Evolutionary conservation across 1,284 basidiomycete genomes (phyloP).

Genomic region (Puccinia coronata): DNA sequence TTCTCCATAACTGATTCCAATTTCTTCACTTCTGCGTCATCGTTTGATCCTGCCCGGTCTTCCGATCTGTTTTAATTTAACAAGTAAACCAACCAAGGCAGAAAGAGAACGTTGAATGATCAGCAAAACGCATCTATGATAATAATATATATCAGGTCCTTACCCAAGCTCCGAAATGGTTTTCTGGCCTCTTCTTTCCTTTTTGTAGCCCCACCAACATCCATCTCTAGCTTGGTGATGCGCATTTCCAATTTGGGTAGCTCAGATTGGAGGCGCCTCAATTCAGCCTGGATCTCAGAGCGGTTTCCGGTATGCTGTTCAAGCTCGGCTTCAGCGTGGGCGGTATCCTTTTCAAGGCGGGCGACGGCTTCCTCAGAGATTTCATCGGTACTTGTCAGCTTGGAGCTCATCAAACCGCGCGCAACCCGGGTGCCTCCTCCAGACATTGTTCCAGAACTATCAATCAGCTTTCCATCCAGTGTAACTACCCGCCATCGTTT

Average conservation of each 20-base stretch:
- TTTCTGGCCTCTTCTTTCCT: slow-evolving; percentile 77
- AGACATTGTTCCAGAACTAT: slow-evolving; percentile 95
- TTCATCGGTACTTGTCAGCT: slow-evolving; percentile 70
- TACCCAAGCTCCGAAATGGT: slow-evolving; percentile 78
- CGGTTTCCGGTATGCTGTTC: slow-evolving; percentile 66
- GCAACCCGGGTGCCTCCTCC: slow-evolving; percentile 82
- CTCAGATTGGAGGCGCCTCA: slow-evolving; percentile 66
- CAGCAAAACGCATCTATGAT: slow-evolving; percentile 7
- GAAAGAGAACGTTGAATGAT: neutral
- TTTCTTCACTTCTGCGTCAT: slow-evolving; percentile 72
- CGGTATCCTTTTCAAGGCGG: slow-evolving; percentile 74
- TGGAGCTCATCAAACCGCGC: slow-evolving; percentile 89
- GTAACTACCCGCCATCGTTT: slow-evolving; percentile 88
- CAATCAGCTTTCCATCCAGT: slow-evolving; percentile 88
- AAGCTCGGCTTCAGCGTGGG: slow-evolving; percentile 67
- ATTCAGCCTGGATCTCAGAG: slow-evolving; percentile 67
- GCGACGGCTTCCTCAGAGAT: slow-evolving; percentile 78
- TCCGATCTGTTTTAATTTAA: slow-evolving; percentile 63
- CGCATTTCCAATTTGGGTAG: slow-evolving; percentile 76
- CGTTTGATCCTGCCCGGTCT: slow-evolving; percentile 77
- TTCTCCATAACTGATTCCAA: slow-evolving; percentile 72
- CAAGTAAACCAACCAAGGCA: neutral
- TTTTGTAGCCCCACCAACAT: slow-evolving; percentile 73
- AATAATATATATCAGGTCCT: slow-evolving; percentile 54
- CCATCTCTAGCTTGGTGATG: slow-evolving; percentile 81